Evolutionary conservation across 176 grass and related monocot genomes (phyloP).

Genomic region (Carex myosuroides): DNA sequence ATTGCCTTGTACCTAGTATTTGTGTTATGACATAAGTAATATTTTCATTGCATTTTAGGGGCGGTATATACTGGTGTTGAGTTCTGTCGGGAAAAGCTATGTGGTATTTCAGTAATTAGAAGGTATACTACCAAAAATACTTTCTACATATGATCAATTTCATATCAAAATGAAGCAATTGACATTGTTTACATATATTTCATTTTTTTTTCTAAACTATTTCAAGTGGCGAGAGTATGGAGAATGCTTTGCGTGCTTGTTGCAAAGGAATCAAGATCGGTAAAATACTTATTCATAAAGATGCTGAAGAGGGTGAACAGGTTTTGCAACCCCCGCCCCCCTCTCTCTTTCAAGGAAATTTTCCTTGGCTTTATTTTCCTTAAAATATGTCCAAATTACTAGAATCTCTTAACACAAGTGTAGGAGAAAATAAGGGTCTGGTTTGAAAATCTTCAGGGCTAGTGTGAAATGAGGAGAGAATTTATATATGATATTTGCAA

Average conservation of each 20-base stretch:
- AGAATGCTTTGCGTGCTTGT: constrained; percentile 88
- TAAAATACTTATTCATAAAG: constrained; percentile 84
- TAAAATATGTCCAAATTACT: background rate
- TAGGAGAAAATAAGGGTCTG: background rate
- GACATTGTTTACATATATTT: background rate
- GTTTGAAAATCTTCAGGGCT: background rate
- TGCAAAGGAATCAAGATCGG: constrained; percentile 99
- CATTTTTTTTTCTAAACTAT: background rate
- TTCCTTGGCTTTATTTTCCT: background rate
- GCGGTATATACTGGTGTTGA: constrained; percentile 75
- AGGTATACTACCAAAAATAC: constrained; percentile 29
- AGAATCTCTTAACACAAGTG: background rate
- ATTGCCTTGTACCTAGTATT: background rate
- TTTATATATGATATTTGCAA: background rate
- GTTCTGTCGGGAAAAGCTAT: constrained; percentile 75
- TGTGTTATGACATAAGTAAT: background rate
- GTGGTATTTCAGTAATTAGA: constrained; percentile 83
- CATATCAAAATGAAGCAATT: constrained; percentile 1
- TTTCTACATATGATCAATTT: background rate
- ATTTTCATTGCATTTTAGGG: constrained; percentile 30
- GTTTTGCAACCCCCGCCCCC: constrained; percentile 31
- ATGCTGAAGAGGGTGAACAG: constrained; percentile 75
- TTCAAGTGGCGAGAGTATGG: constrained; percentile 97
- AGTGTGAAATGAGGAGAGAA: background rate
- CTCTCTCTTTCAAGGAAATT: background rate